A percentile compares a stretch with the other conserved stretches of the same genome.
phyloP scores from a whole-genome alignment of 2,329 filamentous ascomycete genomes.

The Neodidymelliopsis sp. region DNA sequence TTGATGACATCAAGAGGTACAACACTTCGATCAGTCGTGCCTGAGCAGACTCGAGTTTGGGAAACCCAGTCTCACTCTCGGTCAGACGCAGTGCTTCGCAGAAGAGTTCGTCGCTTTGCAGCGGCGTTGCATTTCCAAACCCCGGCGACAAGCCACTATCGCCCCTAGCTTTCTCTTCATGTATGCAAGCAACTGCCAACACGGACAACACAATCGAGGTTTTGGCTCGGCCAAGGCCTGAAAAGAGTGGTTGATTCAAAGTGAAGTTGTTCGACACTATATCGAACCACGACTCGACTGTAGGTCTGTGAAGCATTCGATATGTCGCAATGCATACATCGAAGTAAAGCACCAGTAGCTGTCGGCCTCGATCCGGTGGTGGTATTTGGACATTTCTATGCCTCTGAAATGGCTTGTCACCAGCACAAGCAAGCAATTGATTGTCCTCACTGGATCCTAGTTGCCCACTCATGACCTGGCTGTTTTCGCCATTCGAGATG shows the following conservation, averaged over 20 bases:
- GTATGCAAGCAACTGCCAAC: slow-evolving; percentile 58
- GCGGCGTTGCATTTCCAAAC: slow-evolving; percentile 34
- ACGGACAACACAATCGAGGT: slow-evolving; percentile 48
- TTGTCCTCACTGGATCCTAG: slow-evolving; percentile 38
- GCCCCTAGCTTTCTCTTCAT: slow-evolving; percentile 51
- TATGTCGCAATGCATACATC: slow-evolving; percentile 67
- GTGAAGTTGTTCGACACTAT: slow-evolving; percentile 24
- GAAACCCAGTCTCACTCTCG: slow-evolving; percentile 58
- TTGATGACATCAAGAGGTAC: slow-evolving; percentile 64
- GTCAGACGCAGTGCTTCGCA: slow-evolving; percentile 48
- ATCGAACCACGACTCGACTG: slow-evolving; percentile 57
- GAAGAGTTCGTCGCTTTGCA: slow-evolving; percentile 52
- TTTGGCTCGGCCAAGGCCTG: slow-evolving; percentile 53
- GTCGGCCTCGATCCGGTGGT: slow-evolving; percentile 21
- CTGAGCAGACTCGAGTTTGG: slow-evolving; percentile 63
- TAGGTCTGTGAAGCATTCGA: slow-evolving; percentile 62
- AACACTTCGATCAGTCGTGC: slow-evolving; percentile 63
- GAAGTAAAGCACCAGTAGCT: slow-evolving; percentile 62
- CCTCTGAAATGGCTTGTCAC: slow-evolving; percentile 59
- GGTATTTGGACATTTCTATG: slow-evolving; percentile 39
- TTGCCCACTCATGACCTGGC: slow-evolving; percentile 27
- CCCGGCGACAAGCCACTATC: slow-evolving; percentile 33
- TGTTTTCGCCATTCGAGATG: slow-evolving; percentile 65
- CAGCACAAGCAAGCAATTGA: slow-evolving; percentile 59
- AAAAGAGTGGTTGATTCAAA: slow-evolving; percentile 42